phyloP scores from a whole-genome alignment of 2,329 filamentous ascomycete species.

The Alternaria brassicae region DNA sequence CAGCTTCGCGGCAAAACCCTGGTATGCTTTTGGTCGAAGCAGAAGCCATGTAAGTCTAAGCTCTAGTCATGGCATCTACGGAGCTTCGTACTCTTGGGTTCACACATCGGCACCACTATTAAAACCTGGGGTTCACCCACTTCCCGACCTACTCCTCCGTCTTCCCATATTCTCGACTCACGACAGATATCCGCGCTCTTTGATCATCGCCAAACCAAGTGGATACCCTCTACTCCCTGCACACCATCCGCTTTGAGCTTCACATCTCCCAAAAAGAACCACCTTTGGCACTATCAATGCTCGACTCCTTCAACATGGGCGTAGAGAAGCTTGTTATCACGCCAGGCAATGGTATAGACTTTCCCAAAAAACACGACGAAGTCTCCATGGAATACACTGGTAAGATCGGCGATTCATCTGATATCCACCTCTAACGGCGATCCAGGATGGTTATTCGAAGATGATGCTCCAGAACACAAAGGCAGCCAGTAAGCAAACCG shows the following conservation, averaged over 20 bases:
- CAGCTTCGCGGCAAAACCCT: slow-evolving; percentile 31
- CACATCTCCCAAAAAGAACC: background rate
- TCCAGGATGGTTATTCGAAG: slow-evolving; percentile 74
- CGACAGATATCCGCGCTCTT: background rate
- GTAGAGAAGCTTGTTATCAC: slow-evolving; percentile 72
- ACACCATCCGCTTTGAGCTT: background rate
- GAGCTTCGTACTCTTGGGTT: slow-evolving; percentile 34
- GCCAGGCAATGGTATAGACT: slow-evolving; percentile 67
- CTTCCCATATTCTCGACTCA: background rate
- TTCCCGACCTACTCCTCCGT: slow-evolving; percentile 9
- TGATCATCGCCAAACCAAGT: background rate
- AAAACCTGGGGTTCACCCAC: slow-evolving; percentile 28
- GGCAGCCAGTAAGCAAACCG: slow-evolving; percentile 71
- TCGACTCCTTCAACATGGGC: slow-evolving; percentile 50
- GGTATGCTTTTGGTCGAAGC: slow-evolving; percentile 25
- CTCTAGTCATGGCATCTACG: slow-evolving; percentile 34
- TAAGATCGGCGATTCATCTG: slow-evolving; percentile 13
- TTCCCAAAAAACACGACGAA: slow-evolving; percentile 70
- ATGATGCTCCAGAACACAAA: slow-evolving; percentile 64
- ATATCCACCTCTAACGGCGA: slow-evolving; percentile 17
- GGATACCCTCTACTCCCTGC: background rate
- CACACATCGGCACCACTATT: slow-evolving; percentile 24
- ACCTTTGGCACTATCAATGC: background rate
- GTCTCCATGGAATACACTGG: slow-evolving; percentile 91
- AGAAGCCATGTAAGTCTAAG: slow-evolving; percentile 30